Evolutionary conservation across 345 rosid species (phyloP), one percentile per base, ranked within the genome.

Genomic region (Eucalyptus rudis): DNA sequence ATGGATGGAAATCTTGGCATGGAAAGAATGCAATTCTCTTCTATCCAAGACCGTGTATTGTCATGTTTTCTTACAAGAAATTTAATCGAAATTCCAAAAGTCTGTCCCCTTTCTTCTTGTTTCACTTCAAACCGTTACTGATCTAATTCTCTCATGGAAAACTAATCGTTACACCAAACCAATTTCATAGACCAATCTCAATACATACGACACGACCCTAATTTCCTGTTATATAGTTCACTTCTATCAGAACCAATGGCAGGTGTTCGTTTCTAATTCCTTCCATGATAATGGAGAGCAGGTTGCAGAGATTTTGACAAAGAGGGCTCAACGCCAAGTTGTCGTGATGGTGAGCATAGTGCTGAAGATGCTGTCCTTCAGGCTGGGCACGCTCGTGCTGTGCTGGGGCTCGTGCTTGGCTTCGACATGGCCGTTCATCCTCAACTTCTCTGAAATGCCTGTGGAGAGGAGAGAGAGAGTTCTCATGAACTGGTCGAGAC

Each of bases 321-420:
- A 40, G 76, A 91, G 92, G 88, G 90, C 56, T 3, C 50, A 79
- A 6, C 86, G 43, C 49, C 91, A 91, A 45, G 89, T 86, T 1
- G 50, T 92, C 88, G 44, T 88, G 8, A 10, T 91, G 64, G 91
- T 91, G 88, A 89, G 93, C 25, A 10, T 89, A 51, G 90, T 93
- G 10, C 86, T 93, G 49, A n/a, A 86, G 87, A 71, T 88, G 22
- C 59, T 93, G 47, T 91, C 90, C 24, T 91, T 88, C 5, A 92
- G 91, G 89, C 9, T 93, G 36, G 94, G 94, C 10, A 92, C 94
- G 2, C 81, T 91, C 36, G 62, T 92, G 87, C 89, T 93, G 5
- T 91, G 93, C 80, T 92, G 94, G 86, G 79, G 86, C 47, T 88
- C 91, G 7, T 92, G 93, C 89, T 44, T 93, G 49, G 87, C 58